Evolutionary conservation across 305 asterid species (phyloP).

Genomic region (Fraxinus greggii): DNA sequence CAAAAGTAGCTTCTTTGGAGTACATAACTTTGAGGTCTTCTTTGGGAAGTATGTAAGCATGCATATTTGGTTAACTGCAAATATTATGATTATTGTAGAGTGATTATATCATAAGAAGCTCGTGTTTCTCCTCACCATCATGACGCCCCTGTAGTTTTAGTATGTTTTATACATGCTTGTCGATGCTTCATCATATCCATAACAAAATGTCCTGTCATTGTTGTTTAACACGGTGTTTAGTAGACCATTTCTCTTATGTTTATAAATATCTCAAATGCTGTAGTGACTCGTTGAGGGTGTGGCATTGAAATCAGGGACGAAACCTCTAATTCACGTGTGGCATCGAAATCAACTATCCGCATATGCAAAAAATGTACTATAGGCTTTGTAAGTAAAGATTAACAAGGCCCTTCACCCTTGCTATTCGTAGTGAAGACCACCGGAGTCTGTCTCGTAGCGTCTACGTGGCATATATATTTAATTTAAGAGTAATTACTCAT

Average conservation of each 20-base stretch:
- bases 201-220: background rate
- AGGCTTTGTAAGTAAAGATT: background rate
- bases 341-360: background rate
- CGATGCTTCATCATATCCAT: background rate
- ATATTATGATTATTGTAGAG: background rate
- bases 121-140: background rate
- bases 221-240: background rate
- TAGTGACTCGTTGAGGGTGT: background rate
- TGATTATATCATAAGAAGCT: background rate
- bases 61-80: background rate
- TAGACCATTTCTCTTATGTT: background rate
- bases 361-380: background rate
- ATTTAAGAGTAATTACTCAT: background rate
- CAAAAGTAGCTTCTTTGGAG: background rate
- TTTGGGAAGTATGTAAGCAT: background rate
- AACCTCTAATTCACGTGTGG: background rate
- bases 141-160: background rate
- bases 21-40: background rate
- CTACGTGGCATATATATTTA: background rate
- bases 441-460: background rate
- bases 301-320: background rate
- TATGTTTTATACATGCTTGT: background rate
- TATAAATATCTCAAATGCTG: background rate
- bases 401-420: background rate
- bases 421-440: background rate